Percentiles rank a stretch among this genome's conserved stretches.
phyloP scores from a whole-genome alignment of 768 basidiomycete species.

The Rhodocollybia butyracea region DNA sequence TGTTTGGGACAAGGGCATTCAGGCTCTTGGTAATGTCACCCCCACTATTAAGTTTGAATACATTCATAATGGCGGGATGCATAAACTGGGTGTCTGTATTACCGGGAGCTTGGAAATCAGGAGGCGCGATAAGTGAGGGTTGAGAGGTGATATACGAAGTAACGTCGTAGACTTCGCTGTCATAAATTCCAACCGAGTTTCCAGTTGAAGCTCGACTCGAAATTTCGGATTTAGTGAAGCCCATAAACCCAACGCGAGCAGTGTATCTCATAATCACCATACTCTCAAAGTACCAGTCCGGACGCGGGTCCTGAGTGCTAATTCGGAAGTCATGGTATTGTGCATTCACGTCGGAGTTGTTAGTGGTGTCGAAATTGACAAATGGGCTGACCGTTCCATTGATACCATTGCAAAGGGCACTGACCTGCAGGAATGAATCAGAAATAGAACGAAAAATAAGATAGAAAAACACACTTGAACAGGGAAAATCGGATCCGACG shows the following conservation, averaged over 20 bases:
- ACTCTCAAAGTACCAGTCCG: constrained; percentile 96
- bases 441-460: constrained; percentile 5
- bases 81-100: constrained; percentile 62
- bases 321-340: constrained; percentile 97
- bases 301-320: constrained; percentile 82
- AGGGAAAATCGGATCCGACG: constrained; percentile 81
- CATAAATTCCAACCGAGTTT: constrained; percentile 78
- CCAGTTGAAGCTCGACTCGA: constrained; percentile 62
- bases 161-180: constrained; percentile 83
- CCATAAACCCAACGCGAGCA: constrained; percentile 84
- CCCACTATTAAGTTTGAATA: constrained; percentile 78
- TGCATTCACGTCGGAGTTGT: constrained; percentile 71
- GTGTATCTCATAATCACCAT: constrained; percentile 94
- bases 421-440: constrained; percentile 51
- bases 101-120: constrained; percentile 37
- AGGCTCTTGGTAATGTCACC: constrained; percentile 78
- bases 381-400: constrained; percentile 80
- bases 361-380: constrained; percentile 71
- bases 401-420: constrained; percentile 87
- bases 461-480: constrained; percentile 61
- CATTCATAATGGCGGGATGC: constrained; percentile 57
- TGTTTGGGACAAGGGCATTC: constrained; percentile 41
- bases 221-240: constrained; percentile 76
- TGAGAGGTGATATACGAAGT: constrained; percentile 74
- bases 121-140: constrained; percentile 51